A percentile compares a stretch with the other conserved stretches of the same genome.
phyloP scores from a whole-genome alignment of 108 stramenopile species.

The Cylindrotheca closterium region DNA sequence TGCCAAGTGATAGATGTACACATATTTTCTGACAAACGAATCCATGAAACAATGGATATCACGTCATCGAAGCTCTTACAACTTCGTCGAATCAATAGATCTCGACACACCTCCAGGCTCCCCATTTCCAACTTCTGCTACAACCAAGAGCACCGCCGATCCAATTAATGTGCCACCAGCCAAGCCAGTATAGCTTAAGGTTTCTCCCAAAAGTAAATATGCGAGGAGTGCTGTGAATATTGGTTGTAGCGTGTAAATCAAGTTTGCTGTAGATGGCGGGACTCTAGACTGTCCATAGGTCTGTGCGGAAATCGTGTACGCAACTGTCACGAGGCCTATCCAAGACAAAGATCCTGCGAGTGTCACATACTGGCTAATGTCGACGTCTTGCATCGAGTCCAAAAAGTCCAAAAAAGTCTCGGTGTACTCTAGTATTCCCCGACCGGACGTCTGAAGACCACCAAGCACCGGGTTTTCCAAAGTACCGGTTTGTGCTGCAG shows the following conservation, averaged over 20 bases:
- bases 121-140: slow-evolving; percentile 1
- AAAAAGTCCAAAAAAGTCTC: neutral
- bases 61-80: no score
- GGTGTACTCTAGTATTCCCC: neutral
- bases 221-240: slow-evolving; percentile 82
- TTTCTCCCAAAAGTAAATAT: slow-evolving; percentile 68
- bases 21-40: no score
- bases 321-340: slow-evolving; percentile 80
- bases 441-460: slow-evolving; percentile 22
- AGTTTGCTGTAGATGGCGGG: slow-evolving; percentile 70
- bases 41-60: no score
- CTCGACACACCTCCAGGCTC: no score
- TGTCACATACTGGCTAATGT: neutral
- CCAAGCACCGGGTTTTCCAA: slow-evolving; percentile 2
- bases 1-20: no score
- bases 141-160: slow-evolving; percentile 59
- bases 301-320: slow-evolving; percentile 86
- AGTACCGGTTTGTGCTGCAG: neutral
- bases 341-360: slow-evolving; percentile 55
- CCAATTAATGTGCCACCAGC: slow-evolving; percentile 71
- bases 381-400: slow-evolving; percentile 1
- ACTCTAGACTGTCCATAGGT: slow-evolving; percentile 77
- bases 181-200: slow-evolving; percentile 48
- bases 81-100: no score
- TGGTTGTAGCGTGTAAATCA: slow-evolving; percentile 86